Conservation (phyloP, 2,329 filamentous ascomycete species). For the Fusarium keratoplasticum region DNA sequence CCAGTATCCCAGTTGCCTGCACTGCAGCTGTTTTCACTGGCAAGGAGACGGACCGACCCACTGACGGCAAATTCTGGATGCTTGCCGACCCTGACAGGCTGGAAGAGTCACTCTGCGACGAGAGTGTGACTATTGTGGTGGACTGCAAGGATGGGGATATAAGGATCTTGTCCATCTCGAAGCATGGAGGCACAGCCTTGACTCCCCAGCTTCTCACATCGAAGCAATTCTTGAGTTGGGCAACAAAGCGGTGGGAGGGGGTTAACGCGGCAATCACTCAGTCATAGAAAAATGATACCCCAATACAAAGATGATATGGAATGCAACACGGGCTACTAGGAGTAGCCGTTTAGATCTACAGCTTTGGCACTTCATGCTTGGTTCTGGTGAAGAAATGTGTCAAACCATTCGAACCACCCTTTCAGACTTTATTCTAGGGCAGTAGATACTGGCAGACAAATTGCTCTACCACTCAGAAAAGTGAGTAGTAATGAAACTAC, state of each 20-base stretch:
- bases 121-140: conserved; percentile 86
- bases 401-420: conserved; percentile 86
- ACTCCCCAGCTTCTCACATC: conserved; percentile 74
- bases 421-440: conserved; percentile 82
- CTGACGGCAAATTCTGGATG: conserved; percentile 73
- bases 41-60: conserved; percentile 61
- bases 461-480: conserved; percentile 72
- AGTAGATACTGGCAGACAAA: conserved; percentile 85
- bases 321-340: neutral
- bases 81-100: conserved; percentile 89
- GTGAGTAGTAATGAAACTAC: conserved; percentile 65
- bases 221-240: conserved; percentile 62
- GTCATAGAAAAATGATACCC: conserved; percentile 46
- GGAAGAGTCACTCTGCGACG: conserved; percentile 86
- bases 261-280: conserved; percentile 49
- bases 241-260: conserved; percentile 51
- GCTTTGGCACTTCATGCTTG: neutral
- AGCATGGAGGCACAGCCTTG: conserved; percentile 81
- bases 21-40: conserved; percentile 84
- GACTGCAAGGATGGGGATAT: conserved; percentile 67
- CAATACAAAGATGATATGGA: conserved; percentile 22
- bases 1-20: conserved; percentile 77
- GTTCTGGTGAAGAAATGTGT: conserved; percentile 63
- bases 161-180: conserved; percentile 79
- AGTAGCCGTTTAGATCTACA: conserved; percentile 3